These are phyloP conservation scores for Plasmodium ovale DNA, from an alignment of 169 alveolate species.

Conservation along the genomic window DNA sequence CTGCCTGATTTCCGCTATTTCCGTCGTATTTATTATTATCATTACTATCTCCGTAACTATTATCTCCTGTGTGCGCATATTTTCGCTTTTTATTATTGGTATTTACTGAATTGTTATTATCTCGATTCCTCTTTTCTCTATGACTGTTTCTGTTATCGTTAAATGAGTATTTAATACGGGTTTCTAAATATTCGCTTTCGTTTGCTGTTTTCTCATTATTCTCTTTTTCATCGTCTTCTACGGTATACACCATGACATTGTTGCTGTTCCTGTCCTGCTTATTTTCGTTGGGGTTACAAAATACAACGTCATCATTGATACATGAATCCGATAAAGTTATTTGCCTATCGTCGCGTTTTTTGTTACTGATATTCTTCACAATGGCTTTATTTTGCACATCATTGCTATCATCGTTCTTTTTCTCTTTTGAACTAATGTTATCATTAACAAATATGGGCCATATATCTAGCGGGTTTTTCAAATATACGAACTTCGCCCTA, in stretches of 20 bases:
- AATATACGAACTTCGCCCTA: constrained; percentile 16
- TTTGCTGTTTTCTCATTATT: background rate
- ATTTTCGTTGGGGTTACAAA: background rate
- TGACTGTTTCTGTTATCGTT: background rate
- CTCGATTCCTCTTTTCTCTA: constrained; percentile 14
- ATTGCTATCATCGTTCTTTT: constrained; percentile 4
- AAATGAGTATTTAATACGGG: background rate
- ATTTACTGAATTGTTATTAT: background rate
- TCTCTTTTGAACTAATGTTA: background rate
- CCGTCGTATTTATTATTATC: background rate
- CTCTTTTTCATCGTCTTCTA: constrained; percentile 1
- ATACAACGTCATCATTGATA: background rate
- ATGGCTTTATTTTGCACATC: background rate
- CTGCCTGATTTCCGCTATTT: background rate
- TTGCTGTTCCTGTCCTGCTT: background rate
- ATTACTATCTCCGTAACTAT: background rate
- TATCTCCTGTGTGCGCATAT: background rate
- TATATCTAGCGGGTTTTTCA: constrained; percentile 40
- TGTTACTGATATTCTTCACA: background rate
- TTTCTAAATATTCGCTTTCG: background rate
- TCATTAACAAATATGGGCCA: constrained; percentile 16
- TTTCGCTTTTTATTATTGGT: constrained; percentile 1
- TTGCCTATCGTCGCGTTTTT: background rate
- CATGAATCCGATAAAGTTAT: too few relatives aligned
- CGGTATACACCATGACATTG: background rate